Evolutionary conservation across 2,329 filamentous ascomycete genomes (phyloP).

Genomic region (Bipolaris sorokiniana): DNA sequence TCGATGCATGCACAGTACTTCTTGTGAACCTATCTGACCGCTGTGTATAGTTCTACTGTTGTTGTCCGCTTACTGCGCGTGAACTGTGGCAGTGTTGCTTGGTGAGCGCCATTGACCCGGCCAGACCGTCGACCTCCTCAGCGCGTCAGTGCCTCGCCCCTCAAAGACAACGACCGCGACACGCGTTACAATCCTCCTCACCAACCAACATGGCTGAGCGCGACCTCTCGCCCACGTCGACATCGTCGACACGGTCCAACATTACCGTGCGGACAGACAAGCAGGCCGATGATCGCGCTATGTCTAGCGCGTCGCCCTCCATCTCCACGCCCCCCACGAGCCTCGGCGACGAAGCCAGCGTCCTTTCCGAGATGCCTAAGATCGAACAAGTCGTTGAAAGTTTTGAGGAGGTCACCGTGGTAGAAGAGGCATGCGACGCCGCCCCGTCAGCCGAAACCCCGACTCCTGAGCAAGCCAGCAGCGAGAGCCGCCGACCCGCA

Average conservation of each 20-base stretch:
- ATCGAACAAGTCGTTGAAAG: conserved; percentile 35
- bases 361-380: conserved; percentile 51
- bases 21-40: conserved; percentile 26
- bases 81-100: conserved; percentile 45
- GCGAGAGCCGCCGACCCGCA: conserved; percentile 37
- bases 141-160: conserved; percentile 43
- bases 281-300: conserved; percentile 42
- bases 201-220: conserved; percentile 42
- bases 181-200: conserved; percentile 21
- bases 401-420: conserved; percentile 28
- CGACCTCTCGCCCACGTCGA: conserved; percentile 47
- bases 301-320: conserved; percentile 60
- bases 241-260: conserved; percentile 52
- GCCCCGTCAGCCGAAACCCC: conserved; percentile 26
- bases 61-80: conserved; percentile 32
- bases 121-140: conserved; percentile 34
- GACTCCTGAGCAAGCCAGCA: conserved; percentile 25
- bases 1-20: conserved; percentile 38
- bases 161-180: conserved; percentile 30
- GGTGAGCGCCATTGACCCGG: conserved; percentile 28
- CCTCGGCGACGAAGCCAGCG: conserved; percentile 66
- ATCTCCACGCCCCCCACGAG: conserved; percentile 72
- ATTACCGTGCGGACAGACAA: conserved; percentile 47
- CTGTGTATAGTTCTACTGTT: conserved; percentile 19
- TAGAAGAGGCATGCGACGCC: conserved; percentile 22